Evolutionary conservation across 2,329 filamentous ascomycete species (phyloP), one percentile per base, ranked within the genome.

Genomic region (Pseudocercospora fijiensis): DNA sequence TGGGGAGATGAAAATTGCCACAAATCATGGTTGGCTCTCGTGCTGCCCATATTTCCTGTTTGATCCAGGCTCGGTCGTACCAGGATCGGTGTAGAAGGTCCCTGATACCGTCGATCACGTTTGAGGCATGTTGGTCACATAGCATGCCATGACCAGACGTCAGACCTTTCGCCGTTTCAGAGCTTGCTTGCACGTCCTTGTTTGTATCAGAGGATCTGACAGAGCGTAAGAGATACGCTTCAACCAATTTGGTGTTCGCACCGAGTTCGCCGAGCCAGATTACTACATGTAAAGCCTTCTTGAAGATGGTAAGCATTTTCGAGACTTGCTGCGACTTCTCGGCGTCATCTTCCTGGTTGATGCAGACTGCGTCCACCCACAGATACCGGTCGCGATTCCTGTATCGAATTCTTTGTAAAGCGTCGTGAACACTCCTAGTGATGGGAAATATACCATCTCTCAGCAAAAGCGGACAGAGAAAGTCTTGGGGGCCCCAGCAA

Each of bases 41-140:
- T 13, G 52, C 52, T 33, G 52, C 52, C 52, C 52, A 56, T 30
- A 56, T 37, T 6, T 56, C 52, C 30, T 56, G 52, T 7, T 37
- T 56, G 10, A 56, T 37, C 52, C 52, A 56, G 2, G 52, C 52
- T 13, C 52, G 27, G 10, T 56, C 52, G 28, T 56, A 56, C 52
- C 52, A 56, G 52, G 24, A 16, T 22, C 52, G 52, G 18, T 56
- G 52, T 3, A 56, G 30, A 5, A 56, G 18, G 8, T 33, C 52
- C 10, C 7, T 56, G 18, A 56, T 26, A 2, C 27, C 52, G 4
- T 16, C n/a, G 7, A 56, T 20, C 16, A 56, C 13, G 2, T 28
- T 2, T 20, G n/a, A 20, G 27, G 52, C 28, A 22, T 56, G 52
- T 20, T 24, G 24, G 18, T 22, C 28, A 28, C 52, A 56, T 30